Conservation (phyloP, 805 yeast species). For the Pichia eremophila region DNA sequence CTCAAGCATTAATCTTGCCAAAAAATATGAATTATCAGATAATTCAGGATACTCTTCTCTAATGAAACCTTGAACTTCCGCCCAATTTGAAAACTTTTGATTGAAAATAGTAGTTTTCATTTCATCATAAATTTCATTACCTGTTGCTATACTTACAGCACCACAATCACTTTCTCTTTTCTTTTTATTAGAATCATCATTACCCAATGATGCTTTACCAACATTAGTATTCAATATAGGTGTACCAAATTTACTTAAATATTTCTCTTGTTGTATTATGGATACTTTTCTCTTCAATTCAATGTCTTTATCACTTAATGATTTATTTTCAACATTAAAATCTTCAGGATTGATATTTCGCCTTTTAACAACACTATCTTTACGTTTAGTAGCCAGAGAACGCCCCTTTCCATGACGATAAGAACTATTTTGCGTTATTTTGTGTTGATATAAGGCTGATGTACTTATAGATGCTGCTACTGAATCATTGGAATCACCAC, state of each 20-base stretch:
- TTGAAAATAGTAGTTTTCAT: constrained; percentile 14
- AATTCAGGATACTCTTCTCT: constrained; percentile 13
- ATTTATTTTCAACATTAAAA: neutral
- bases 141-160: constrained; percentile 22
- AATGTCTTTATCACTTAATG: neutral
- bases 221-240: neutral
- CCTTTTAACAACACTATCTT: constrained; percentile 1
- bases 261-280: neutral
- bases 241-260: constrained; percentile 3
- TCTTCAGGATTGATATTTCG: neutral
- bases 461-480: constrained; percentile 7
- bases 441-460: neutral
- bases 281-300: neutral
- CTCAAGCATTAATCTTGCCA: constrained; percentile 21
- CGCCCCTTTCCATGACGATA: neutral
- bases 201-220: neutral
- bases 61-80: constrained; percentile 10
- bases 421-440: neutral
- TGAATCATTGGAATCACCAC: neutral
- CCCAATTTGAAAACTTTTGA: constrained; percentile 11
- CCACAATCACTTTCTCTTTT: constrained; percentile 18
- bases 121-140: constrained; percentile 16
- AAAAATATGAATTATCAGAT: constrained; percentile 17
- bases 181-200: neutral
- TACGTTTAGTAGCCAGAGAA: constrained; percentile 3